A percentile compares a stretch with the other conserved stretches of the same genome.
These are phyloP conservation scores for Heliamphora pulchella DNA, from an alignment of 179 eudicot genomes.

Conservation along the genomic window DNA sequence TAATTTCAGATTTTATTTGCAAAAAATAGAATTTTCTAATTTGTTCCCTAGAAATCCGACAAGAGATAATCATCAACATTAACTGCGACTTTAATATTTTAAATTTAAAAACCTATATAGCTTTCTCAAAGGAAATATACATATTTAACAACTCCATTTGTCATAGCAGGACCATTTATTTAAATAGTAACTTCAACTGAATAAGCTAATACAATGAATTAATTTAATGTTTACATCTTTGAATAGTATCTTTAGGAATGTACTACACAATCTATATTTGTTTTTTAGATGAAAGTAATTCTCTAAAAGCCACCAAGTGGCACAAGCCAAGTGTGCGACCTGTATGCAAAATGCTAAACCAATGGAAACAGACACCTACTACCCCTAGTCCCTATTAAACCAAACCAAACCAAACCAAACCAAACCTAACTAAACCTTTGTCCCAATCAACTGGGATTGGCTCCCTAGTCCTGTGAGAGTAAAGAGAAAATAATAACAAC, in stretches of 20 bases:
- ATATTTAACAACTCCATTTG: neutral
- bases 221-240: neutral
- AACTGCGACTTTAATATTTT: neutral
- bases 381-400: no score
- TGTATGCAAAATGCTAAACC: no score
- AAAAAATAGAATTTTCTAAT: no score
- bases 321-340: no score
- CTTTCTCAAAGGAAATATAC: neutral
- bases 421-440: no score
- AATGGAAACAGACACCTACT: neutral
- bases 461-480: neutral
- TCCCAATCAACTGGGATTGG: no score
- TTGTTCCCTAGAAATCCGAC: no score
- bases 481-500: neutral
- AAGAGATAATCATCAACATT: neutral
- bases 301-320: neutral
- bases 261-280: neutral
- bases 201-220: neutral
- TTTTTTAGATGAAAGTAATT: neutral
- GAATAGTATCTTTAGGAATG: neutral
- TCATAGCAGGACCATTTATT: neutral
- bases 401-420: no score
- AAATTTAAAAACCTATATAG: neutral
- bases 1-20: no score
- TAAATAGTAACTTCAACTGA: neutral